Evolutionary conservation across 2,329 filamentous ascomycete genomes (phyloP).

Genomic region (Aspergillus quadricinctus): DNA sequence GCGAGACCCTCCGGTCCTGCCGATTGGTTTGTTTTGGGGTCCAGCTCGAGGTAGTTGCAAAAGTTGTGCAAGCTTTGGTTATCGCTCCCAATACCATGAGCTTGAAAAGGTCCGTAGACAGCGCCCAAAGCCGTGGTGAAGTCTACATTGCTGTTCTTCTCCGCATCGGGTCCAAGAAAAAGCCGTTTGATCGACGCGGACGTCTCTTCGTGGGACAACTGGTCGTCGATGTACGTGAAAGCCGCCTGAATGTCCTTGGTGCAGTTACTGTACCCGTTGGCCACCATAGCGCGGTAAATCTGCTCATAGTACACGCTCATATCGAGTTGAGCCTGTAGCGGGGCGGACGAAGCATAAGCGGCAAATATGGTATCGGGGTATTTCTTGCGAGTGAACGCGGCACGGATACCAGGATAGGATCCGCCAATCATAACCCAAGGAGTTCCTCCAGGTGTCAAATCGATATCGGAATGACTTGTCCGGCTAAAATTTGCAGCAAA

Average conservation of each 20-base stretch:
- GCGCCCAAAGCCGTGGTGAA: slow-evolving; percentile 44
- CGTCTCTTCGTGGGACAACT: slow-evolving; percentile 34
- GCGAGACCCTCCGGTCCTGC: slow-evolving; percentile 42
- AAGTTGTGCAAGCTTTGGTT: slow-evolving; percentile 35
- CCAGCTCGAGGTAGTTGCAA: slow-evolving; percentile 46
- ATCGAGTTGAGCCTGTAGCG: slow-evolving; percentile 46
- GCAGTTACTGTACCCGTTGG: slow-evolving; percentile 50
- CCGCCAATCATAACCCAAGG: slow-evolving; percentile 47
- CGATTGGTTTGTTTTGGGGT: slow-evolving; percentile 31
- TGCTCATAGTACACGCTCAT: slow-evolving; percentile 51
- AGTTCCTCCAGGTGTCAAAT: slow-evolving; percentile 37
- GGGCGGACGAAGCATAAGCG: slow-evolving; percentile 39
- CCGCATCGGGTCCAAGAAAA: slow-evolving; percentile 47
- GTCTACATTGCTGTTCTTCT: slow-evolving; percentile 43
- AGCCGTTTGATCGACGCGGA: slow-evolving; percentile 43
- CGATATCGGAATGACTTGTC: slow-evolving; percentile 23
- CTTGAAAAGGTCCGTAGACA: slow-evolving; percentile 43
- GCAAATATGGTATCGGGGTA: slow-evolving; percentile 42
- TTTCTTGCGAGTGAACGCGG: slow-evolving; percentile 41
- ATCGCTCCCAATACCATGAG: slow-evolving; percentile 39
- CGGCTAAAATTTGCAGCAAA: slow-evolving; percentile 41
- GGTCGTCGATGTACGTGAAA: slow-evolving; percentile 46
- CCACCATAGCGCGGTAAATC: slow-evolving; percentile 45
- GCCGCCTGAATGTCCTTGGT: slow-evolving; percentile 47
- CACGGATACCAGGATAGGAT: slow-evolving; percentile 43